These are phyloP conservation scores for Malassezia arunalokei DNA, from an alignment of 1,284 basidiomycete species.

Conservation along the genomic window DNA sequence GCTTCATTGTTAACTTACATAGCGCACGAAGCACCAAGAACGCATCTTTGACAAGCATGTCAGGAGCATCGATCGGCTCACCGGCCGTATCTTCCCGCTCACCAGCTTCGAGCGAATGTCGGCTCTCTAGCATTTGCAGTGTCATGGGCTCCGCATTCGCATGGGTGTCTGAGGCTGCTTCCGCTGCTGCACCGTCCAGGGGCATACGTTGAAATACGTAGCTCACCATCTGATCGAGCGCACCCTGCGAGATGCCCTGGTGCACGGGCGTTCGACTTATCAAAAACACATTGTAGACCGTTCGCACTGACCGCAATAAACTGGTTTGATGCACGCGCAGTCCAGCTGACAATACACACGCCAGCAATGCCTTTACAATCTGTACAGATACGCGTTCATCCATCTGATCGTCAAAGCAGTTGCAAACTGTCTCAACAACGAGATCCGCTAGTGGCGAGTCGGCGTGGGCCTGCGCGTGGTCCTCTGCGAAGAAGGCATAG, in stretches of 20 bases:
- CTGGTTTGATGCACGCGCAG: constrained; percentile 42
- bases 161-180: neutral
- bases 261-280: constrained; percentile 37
- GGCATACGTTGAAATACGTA: constrained; percentile 43
- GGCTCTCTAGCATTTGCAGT: constrained; percentile 32
- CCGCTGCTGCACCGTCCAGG: neutral
- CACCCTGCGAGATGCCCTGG: constrained; percentile 44
- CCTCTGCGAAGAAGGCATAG: constrained; percentile 44
- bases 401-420: constrained; percentile 34
- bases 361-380: constrained; percentile 45
- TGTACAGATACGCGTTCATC: constrained; percentile 41
- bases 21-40: constrained; percentile 43
- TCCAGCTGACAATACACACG: constrained; percentile 35
- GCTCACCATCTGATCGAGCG: constrained; percentile 42
- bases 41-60: constrained; percentile 45
- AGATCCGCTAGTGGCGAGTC: constrained; percentile 33
- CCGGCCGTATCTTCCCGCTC: constrained; percentile 27
- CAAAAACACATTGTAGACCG: constrained; percentile 45
- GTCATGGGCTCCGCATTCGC: constrained; percentile 19
- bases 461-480: constrained; percentile 18
- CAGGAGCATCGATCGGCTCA: constrained; percentile 30
- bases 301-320: constrained; percentile 48
- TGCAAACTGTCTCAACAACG: constrained; percentile 44
- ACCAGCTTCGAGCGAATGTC: constrained; percentile 40
- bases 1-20: constrained; percentile 46